phyloP scores from a whole-genome alignment of 2,329 filamentous ascomycete species.

The Thielaviopsis musarum region DNA sequence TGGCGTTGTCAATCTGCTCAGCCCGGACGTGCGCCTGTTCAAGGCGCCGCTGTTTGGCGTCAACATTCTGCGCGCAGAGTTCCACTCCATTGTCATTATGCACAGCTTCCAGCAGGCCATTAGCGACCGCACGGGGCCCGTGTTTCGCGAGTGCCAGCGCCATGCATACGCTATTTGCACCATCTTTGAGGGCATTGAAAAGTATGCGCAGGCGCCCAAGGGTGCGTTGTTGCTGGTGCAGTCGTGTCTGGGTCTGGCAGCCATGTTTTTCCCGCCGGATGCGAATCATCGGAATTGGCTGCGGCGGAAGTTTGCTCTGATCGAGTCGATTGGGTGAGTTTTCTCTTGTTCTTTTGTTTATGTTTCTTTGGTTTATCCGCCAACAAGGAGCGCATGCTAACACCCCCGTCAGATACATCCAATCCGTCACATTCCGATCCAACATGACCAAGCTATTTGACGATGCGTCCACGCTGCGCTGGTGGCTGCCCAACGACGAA shows the following conservation, averaged over 20 bases:
- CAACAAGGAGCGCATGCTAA: constrained; percentile 4
- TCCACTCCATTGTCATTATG: constrained; percentile 65
- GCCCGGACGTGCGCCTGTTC: constrained; percentile 58
- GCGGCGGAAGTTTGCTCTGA: constrained; percentile 56
- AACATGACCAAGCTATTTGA: constrained; percentile 64
- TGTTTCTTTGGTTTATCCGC: background rate
- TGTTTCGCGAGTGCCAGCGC: constrained; percentile 36
- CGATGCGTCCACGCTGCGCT: constrained; percentile 52
- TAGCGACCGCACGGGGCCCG: constrained; percentile 32
- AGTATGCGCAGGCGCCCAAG: constrained; percentile 51
- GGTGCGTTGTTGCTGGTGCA: constrained; percentile 60
- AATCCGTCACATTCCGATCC: constrained; percentile 53
- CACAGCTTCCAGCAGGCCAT: constrained; percentile 56
- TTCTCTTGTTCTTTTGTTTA: background rate
- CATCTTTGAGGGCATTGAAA: constrained; percentile 62
- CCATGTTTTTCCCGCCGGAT: constrained; percentile 66
- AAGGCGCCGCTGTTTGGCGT: constrained; percentile 53
- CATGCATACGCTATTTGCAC: constrained; percentile 57
- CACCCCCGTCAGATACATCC: constrained; percentile 51
- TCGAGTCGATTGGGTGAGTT: constrained; percentile 65
- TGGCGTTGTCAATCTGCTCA: constrained; percentile 45
- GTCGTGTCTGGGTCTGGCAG: constrained; percentile 57
- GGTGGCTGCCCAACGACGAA: constrained; percentile 83
- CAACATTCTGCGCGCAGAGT: constrained; percentile 61
- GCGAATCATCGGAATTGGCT: constrained; percentile 59